These are phyloP conservation scores for Boletus sp. DNA, from an alignment of 768 basidiomycete genomes.

Conservation along the genomic window DNA sequence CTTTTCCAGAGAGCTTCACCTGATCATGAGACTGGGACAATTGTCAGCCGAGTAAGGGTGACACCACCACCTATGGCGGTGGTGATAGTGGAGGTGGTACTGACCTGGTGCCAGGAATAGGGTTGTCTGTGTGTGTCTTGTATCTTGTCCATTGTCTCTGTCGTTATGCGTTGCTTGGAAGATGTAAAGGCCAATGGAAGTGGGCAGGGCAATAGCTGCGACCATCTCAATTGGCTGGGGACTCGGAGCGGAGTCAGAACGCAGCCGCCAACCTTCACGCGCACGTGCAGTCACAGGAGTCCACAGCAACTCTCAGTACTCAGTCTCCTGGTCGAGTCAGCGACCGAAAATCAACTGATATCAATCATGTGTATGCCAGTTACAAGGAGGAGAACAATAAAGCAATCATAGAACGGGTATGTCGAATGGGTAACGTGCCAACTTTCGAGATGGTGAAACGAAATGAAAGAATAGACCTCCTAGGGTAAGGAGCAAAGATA, in stretches of 20 bases:
- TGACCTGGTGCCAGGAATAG: conserved; percentile 88
- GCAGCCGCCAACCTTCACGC: conserved; percentile 22
- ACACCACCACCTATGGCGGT: conserved; percentile 15
- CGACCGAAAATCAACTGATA: conserved; percentile 13
- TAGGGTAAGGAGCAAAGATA: conserved; percentile 13
- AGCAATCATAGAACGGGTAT: conserved; percentile 24
- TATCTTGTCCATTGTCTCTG: conserved; percentile 23
- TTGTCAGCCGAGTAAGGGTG: conserved; percentile 13
- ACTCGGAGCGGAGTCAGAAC: conserved; percentile 34
- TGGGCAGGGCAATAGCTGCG: conserved; percentile 8
- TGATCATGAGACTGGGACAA: conserved; percentile 76
- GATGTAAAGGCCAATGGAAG: conserved; percentile 10
- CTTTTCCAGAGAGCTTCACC: conserved; percentile 35
- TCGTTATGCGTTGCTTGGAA: conserved; percentile 13
- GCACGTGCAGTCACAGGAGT: conserved; percentile 24
- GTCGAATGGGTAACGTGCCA: conserved; percentile 18
- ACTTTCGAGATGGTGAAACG: conserved; percentile 4
- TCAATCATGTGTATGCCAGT: conserved; percentile 22
- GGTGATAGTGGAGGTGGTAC: conserved; percentile 17
- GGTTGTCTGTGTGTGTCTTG: conserved; percentile 35
- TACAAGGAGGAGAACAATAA: conserved; percentile 25
- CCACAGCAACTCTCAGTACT: conserved; percentile 1
- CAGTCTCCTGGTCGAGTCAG: neutral
- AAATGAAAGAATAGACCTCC: conserved; percentile 1
- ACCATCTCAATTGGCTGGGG: conserved; percentile 23